Conservation (phyloP, 228 moss, liverwort and hornwort species). For the Sphagnum fallax region DNA sequence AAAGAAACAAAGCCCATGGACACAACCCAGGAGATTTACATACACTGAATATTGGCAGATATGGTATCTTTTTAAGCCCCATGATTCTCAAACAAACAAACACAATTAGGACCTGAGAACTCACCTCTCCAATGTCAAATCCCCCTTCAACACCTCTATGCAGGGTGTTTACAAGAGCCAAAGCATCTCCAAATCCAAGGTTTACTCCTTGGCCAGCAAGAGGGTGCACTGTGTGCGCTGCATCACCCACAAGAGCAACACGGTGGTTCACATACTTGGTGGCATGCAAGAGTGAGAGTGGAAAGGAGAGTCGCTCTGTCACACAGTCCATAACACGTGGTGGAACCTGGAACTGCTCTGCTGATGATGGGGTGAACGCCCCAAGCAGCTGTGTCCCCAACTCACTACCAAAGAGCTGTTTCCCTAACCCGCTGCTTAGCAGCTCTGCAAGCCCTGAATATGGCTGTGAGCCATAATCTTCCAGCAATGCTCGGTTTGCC, state of each 20-base stretch:
- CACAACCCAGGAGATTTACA: background rate
- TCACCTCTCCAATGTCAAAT: constrained; percentile 87
- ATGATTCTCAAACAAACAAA: background rate
- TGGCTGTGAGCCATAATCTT: constrained; percentile 59
- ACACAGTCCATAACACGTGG: constrained; percentile 67
- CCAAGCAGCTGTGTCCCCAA: constrained; percentile 4
- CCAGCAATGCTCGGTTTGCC: constrained; percentile 63
- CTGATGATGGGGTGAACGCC: constrained; percentile 30
- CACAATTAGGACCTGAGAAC: background rate
- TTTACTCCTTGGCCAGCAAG: constrained; percentile 98
- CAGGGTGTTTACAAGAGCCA: constrained; percentile 53
- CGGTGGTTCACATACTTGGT: constrained; percentile 66
- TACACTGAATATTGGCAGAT: background rate
- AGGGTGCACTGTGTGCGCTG: constrained; percentile 97
- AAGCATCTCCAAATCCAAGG: constrained; percentile 92
- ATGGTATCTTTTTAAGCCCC: background rate
- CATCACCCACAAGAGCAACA: constrained; percentile 93
- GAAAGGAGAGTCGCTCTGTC: constrained; percentile 73
- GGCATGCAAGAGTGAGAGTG: constrained; percentile 73
- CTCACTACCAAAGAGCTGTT: constrained; percentile 33
- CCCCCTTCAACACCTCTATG: constrained; percentile 64
- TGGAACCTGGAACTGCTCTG: constrained; percentile 63
- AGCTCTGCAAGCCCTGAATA: constrained; percentile 33
- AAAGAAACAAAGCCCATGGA: background rate
- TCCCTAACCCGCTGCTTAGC: constrained; percentile 29